Evolutionary conservation across 1,284 basidiomycete genomes (phyloP).

Genomic region (Apiotrichum mycotoxinovorans): DNA sequence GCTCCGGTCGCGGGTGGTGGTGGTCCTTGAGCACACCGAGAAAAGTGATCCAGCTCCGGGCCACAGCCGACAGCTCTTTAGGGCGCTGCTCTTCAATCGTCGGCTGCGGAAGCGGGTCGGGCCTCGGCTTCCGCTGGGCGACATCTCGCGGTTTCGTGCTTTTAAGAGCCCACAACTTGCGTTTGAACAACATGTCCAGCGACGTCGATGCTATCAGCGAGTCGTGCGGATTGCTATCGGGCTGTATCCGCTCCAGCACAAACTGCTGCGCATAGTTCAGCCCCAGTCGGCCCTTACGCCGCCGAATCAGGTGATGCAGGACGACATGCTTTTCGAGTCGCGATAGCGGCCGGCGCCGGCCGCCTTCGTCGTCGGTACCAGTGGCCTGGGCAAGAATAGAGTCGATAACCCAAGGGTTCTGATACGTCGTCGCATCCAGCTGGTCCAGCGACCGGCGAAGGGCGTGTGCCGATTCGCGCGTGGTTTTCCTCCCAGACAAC

Average conservation of each 20-base stretch:
- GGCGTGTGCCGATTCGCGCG: not conserved
- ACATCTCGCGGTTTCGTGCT: not conserved
- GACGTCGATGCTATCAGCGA: slow-evolving; percentile 1
- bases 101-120: slow-evolving; percentile 9
- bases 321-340: slow-evolving; percentile 28
- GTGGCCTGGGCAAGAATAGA: not conserved
- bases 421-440: not conserved
- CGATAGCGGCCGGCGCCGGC: slow-evolving; percentile 14
- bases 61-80: not conserved
- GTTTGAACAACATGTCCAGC: slow-evolving; percentile 1
- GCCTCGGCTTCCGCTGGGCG: not conserved
- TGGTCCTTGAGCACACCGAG: slow-evolving; percentile 30
- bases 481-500: not conserved
- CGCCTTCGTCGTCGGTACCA: too few relatives aligned
- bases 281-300: not conserved
- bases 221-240: not conserved
- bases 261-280: not conserved
- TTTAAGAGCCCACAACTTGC: not conserved
- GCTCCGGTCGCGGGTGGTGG: slow-evolving; percentile 29
- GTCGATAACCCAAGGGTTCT: not conserved
- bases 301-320: slow-evolving; percentile 32
- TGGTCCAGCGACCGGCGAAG: not conserved
- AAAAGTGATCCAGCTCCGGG: slow-evolving; percentile 13
- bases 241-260: slow-evolving; percentile 5
- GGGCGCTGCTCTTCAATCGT: slow-evolving; percentile 22